Conservation (phyloP, 1,284 basidiomycete genomes). For the Singerocomus rubriflavus region DNA sequence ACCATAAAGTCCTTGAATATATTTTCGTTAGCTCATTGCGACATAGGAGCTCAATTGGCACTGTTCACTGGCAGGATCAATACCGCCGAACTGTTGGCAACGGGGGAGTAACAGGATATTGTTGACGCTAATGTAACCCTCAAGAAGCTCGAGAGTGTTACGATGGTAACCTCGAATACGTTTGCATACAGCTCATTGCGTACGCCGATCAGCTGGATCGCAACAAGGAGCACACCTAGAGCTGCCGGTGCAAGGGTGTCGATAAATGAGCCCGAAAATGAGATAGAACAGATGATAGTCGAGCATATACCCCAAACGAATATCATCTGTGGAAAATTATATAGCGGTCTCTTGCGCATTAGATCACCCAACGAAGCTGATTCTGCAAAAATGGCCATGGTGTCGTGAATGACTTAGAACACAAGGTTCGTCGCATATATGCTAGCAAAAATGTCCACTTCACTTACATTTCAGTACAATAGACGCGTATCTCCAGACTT, state of each 20-base stretch:
- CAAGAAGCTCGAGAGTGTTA: constrained; percentile 78
- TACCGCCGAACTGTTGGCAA: constrained; percentile 83
- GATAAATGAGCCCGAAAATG: constrained; percentile 76
- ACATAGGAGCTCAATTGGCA: background rate
- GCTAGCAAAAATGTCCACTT: background rate
- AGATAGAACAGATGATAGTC: constrained; percentile 71
- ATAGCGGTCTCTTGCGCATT: constrained; percentile 67
- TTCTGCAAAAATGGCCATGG: constrained; percentile 79
- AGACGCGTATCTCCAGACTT: constrained; percentile 77
- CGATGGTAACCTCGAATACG: constrained; percentile 84
- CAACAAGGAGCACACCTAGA: constrained; percentile 76
- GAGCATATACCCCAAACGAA: constrained; percentile 83
- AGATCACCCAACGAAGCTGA: constrained; percentile 70
- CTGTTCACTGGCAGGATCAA: constrained; percentile 76
- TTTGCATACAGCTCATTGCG: constrained; percentile 84
- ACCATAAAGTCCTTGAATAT: constrained; percentile 70
- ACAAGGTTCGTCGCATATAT: constrained; percentile 2
- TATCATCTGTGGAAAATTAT: constrained; percentile 64
- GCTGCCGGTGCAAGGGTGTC: constrained; percentile 77
- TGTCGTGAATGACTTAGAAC: constrained; percentile 78
- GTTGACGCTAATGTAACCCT: constrained; percentile 76
- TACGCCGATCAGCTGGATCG: constrained; percentile 72
- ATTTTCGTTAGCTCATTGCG: constrained; percentile 1
- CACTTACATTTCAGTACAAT: constrained; percentile 75
- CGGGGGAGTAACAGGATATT: constrained; percentile 81